Evolutionary conservation across 768 basidiomycete genomes (phyloP).

Genomic region (Plicaturopsis crispa): DNA sequence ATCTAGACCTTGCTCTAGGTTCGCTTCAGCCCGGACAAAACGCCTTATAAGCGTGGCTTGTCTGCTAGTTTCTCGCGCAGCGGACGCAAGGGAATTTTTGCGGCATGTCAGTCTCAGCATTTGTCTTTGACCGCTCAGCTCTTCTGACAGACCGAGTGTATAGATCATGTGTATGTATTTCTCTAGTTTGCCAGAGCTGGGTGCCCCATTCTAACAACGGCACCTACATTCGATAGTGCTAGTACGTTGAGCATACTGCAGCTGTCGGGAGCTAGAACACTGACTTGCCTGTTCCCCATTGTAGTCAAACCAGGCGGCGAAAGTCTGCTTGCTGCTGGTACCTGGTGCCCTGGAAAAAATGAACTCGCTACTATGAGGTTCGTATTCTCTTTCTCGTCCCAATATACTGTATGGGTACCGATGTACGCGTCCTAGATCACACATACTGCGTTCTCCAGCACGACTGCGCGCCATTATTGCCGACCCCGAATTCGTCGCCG

Average conservation of each 20-base stretch:
- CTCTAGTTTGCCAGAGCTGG: no score
- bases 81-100: conserved; percentile 87
- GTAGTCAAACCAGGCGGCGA: conserved; percentile 60
- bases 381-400: conserved; percentile 5
- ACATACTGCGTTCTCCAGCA: conserved; percentile 52
- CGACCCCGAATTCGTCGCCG: conserved; percentile 58
- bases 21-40: conserved; percentile 91
- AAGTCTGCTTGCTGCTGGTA: conserved; percentile 72
- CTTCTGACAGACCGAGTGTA: conserved; percentile 1
- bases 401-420: background rate
- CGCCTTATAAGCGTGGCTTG: conserved; percentile 84
- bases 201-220: no score
- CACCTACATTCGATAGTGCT: no score
- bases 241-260: no score
- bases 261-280: no score
- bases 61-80: conserved; percentile 83
- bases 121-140: background rate
- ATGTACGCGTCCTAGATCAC: conserved; percentile 30
- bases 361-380: conserved; percentile 75
- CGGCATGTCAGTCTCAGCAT: conserved; percentile 53
- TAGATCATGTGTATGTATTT: conserved; percentile 58
- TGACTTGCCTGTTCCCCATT: no score
- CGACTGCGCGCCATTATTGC: conserved; percentile 65
- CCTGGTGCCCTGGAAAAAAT: conserved; percentile 73
- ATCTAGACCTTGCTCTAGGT: conserved; percentile 33